Conservation (phyloP, 441 rosid species). For the Populus hybrid region DNA sequence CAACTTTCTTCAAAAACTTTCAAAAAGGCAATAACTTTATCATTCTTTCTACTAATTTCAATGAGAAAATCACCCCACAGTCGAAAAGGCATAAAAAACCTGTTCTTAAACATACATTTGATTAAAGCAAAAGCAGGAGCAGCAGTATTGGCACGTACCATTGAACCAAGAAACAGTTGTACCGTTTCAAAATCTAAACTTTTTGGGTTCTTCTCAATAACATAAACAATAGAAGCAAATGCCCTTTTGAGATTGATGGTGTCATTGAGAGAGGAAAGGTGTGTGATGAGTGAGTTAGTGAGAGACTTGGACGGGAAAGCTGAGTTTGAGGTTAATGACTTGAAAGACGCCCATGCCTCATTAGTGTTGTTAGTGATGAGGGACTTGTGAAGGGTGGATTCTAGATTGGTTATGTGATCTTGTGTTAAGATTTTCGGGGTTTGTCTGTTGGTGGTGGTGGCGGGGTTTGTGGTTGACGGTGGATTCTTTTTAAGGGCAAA, state of each 20-base stretch:
- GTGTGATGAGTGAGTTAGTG: constrained; percentile 67
- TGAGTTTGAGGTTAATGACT: constrained; percentile 56
- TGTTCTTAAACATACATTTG: constrained; percentile 69
- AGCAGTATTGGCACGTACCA: constrained; percentile 52
- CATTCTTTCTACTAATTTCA: constrained; percentile 50
- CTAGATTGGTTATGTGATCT: constrained; percentile 42
- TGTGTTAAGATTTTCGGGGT: constrained; percentile 41
- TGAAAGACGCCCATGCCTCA: constrained; percentile 88
- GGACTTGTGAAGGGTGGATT: constrained; percentile 61
- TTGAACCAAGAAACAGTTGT: constrained; percentile 47
- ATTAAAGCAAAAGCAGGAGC: constrained; percentile 86
- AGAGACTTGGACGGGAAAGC: constrained; percentile 56
- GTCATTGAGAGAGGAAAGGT: constrained; percentile 49
- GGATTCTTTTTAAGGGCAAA: constrained; percentile 43
- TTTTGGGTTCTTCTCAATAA: constrained; percentile 61
- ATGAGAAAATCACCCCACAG: constrained; percentile 69
- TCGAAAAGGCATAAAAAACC: constrained; percentile 75
- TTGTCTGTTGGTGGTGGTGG: constrained; percentile 27
- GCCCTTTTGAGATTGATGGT: constrained; percentile 84
- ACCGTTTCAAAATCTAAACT: constrained; percentile 57
- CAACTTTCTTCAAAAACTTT: constrained; percentile 67
- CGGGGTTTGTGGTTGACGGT: constrained; percentile 6
- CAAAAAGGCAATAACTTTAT: constrained; percentile 46
- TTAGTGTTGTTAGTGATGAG: constrained; percentile 50
- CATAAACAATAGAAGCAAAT: constrained; percentile 74